phyloP scores from a whole-genome alignment of 169 alveolate species.

The Cystoisospora suis region DNA sequence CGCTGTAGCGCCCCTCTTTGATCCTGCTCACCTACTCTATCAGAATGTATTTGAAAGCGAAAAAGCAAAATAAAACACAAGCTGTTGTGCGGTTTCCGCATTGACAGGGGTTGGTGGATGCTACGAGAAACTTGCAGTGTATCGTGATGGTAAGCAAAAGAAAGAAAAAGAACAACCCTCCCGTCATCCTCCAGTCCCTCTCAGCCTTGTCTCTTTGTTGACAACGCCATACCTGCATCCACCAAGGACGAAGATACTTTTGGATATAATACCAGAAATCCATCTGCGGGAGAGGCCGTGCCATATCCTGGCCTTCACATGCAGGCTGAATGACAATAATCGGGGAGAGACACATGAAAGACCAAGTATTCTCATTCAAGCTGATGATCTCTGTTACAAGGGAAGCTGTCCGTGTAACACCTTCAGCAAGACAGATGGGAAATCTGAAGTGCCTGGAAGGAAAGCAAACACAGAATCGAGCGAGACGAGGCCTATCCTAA shows the following conservation, averaged over 20 bases:
- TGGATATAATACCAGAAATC: constrained; percentile 49
- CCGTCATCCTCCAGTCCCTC: neutral
- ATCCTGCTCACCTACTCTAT: no score
- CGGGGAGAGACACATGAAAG: neutral
- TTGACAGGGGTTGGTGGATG: neutral
- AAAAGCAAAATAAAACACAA: neutral
- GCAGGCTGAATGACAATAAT: neutral
- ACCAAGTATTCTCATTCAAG: neutral
- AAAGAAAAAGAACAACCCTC: neutral
- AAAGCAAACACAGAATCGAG: no score
- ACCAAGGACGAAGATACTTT: constrained; percentile 48
- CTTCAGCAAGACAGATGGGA: no score
- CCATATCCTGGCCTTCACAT: constrained; percentile 13
- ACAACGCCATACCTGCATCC: constrained; percentile 37
- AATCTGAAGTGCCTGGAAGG: no score
- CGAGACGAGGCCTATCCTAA: no score
- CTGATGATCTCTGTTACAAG: no score
- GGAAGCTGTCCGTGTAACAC: no score
- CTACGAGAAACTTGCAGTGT: neutral
- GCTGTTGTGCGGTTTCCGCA: neutral
- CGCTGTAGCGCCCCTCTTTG: no score
- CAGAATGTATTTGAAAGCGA: neutral
- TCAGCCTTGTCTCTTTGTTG: neutral
- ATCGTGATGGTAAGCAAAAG: neutral
- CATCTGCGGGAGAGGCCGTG: constrained; percentile 56